Evolutionary conservation across 805 yeast genomes (phyloP), one percentile per base, ranked within the genome.

Genomic region (Martiniozyma abietophila): DNA sequence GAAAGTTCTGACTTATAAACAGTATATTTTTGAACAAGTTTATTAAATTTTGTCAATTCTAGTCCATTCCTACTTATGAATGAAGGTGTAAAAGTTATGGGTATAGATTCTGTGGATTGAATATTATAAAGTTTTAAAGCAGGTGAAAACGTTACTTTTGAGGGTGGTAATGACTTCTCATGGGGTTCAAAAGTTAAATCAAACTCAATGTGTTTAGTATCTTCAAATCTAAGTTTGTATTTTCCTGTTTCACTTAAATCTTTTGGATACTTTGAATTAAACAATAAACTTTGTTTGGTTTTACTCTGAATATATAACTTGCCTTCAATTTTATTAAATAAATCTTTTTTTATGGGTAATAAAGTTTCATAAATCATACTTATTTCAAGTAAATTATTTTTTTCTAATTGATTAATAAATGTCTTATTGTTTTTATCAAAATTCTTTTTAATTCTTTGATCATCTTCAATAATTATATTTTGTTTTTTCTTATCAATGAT

Each of bases 61-160:
- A 41, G 14, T 4, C 37, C 36, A 14, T 32, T 33, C n/a, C 35
- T 28, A 18, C 34, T 29, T 9, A 45, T 23, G 27, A 34, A 41
- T 6, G 35, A 12, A 14, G 36, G 27, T 21, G 47, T 51, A 26
- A 47, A 39, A 6, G 51, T 41, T 9, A 48, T 32, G 3, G 52
- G 51, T 8, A 47, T 37, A 3, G 49, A 37, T 14, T 35, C 35
- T 4, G 42, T 38, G 5, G 51, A 46, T 18, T 43, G 38, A 6
- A 48, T 30, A 10, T 44, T 44, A 12, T 45, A 36, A 3, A 41
- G 35, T 27, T 31, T 31, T 18, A 48, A 33, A 18, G 21, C 23
- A 6, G 51, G 49, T 5, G 39, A 31, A 5, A 48, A 18, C 1
- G 36, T 16, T 5, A 44, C 27, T n/a, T n/a, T n/a, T 2, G 30